These are phyloP conservation scores for Ogataea methylovora DNA, from an alignment of 805 yeast genomes.

Conservation along the genomic window DNA sequence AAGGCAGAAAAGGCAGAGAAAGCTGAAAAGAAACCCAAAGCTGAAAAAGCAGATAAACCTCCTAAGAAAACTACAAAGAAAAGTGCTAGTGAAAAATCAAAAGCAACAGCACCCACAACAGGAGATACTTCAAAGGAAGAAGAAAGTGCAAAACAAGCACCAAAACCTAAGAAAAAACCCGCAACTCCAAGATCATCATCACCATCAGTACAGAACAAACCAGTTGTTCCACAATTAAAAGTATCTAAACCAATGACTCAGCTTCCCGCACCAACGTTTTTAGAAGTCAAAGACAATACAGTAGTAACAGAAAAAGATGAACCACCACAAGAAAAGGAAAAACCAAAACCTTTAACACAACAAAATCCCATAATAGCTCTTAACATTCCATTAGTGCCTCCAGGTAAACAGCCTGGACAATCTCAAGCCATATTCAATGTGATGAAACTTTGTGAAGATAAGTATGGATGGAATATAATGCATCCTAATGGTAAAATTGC, in stretches of 20 bases:
- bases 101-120: no score
- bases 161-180: no score
- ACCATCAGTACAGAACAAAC: no score
- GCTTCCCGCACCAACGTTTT: neutral
- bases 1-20: no score
- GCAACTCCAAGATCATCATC: no score
- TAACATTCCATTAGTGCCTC: constrained; percentile 48
- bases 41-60: no score
- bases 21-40: no score
- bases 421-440: constrained; percentile 67
- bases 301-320: neutral
- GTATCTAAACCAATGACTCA: neutral
- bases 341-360: constrained; percentile 10
- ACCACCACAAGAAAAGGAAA: neutral
- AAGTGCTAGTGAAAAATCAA: no score
- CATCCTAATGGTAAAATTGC: constrained; percentile 62
- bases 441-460: constrained; percentile 67
- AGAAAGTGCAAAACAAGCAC: no score
- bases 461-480: constrained; percentile 70
- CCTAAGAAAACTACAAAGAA: no score
- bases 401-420: constrained; percentile 36
- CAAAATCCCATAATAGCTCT: constrained; percentile 54
- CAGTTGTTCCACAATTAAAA: no score
- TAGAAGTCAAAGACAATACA: neutral
- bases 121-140: no score